A percentile compares a stretch with the other conserved stretches of the same genome.
phyloP scores from a whole-genome alignment of 345 rosid genomes.

The Lumnitzera racemosa region DNA sequence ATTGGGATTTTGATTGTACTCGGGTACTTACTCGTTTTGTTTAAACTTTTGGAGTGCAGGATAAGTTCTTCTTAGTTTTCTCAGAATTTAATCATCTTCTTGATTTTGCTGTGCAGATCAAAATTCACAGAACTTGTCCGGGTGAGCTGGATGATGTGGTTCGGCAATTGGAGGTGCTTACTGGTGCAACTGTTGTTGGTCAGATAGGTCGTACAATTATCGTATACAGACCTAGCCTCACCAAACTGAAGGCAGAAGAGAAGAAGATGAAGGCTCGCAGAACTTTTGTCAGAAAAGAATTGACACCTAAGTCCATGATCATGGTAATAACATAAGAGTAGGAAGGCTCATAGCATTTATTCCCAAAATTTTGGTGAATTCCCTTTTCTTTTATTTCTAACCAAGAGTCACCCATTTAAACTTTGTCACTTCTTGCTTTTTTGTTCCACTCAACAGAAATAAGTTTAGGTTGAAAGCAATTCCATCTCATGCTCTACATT shows the following conservation, averaged over 20 bases:
- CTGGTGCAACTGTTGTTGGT: slow-evolving; percentile 64
- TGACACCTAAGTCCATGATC: slow-evolving; percentile 14
- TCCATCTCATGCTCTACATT: too few relatives aligned
- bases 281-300: slow-evolving; percentile 26
- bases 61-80: too few relatives aligned
- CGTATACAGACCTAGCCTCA: slow-evolving; percentile 67
- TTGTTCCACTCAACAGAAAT: too few relatives aligned
- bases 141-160: slow-evolving; percentile 70
- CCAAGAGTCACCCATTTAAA: too few relatives aligned
- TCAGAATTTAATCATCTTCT: too few relatives aligned
- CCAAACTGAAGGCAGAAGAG: slow-evolving; percentile 80
- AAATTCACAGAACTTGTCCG: slow-evolving; percentile 70
- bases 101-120: slow-evolving; percentile 35
- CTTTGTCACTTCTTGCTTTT: too few relatives aligned
- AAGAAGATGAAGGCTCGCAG: slow-evolving; percentile 49
- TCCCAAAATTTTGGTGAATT: too few relatives aligned
- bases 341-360: too few relatives aligned
- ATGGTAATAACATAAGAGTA: slow-evolving; percentile 21
- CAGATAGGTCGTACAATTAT: slow-evolving; percentile 80
- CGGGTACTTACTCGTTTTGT: neutral
- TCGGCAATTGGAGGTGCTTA: slow-evolving; percentile 45
- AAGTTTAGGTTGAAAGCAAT: too few relatives aligned
- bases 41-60: neutral
- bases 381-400: too few relatives aligned
- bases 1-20: too few relatives aligned